Evolutionary conservation across 495 filamentous ascomycete species (phyloP).

Genomic region (Aspergillus conjunctus): DNA sequence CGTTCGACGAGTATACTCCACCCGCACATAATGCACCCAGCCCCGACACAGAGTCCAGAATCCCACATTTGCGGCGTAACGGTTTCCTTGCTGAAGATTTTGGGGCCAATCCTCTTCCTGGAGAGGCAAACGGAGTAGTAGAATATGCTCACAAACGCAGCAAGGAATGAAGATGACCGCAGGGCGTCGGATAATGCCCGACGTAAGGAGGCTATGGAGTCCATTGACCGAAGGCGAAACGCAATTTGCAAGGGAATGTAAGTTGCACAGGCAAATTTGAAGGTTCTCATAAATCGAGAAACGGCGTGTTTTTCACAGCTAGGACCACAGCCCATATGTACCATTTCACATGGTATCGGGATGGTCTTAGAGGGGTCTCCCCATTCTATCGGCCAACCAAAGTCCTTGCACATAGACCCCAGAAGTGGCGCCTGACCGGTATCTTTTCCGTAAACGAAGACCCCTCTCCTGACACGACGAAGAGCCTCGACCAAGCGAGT

Average conservation of each 20-base stretch:
- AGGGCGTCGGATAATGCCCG: constrained; percentile 61
- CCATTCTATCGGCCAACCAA: constrained; percentile 66
- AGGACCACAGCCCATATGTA: constrained; percentile 78
- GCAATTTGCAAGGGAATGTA: constrained; percentile 79
- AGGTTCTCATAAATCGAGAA: constrained; percentile 68
- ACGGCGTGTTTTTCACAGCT: constrained; percentile 80
- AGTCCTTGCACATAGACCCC: constrained; percentile 73
- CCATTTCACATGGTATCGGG: constrained; percentile 85
- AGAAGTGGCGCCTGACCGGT: constrained; percentile 74
- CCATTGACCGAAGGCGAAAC: constrained; percentile 60
- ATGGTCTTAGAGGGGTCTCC: constrained; percentile 74
- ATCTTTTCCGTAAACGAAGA: constrained; percentile 75
- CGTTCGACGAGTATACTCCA: constrained; percentile 83
- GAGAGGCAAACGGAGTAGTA: constrained; percentile 89
- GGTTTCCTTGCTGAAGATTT: constrained; percentile 56
- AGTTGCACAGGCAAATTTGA: constrained; percentile 73
- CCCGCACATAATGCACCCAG: constrained; percentile 79
- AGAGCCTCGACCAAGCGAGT: constrained; percentile 73
- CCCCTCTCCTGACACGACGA: constrained; percentile 61
- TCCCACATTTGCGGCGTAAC: constrained; percentile 63
- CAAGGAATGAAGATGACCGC: constrained; percentile 81
- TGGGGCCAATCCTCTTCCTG: constrained; percentile 77
- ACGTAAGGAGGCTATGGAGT: constrained; percentile 36
- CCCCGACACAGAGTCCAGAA: constrained; percentile 70
- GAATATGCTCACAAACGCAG: constrained; percentile 77